Evolutionary conservation across 1,284 basidiomycete species (phyloP).

Genomic region (Malassezia japonica): DNA sequence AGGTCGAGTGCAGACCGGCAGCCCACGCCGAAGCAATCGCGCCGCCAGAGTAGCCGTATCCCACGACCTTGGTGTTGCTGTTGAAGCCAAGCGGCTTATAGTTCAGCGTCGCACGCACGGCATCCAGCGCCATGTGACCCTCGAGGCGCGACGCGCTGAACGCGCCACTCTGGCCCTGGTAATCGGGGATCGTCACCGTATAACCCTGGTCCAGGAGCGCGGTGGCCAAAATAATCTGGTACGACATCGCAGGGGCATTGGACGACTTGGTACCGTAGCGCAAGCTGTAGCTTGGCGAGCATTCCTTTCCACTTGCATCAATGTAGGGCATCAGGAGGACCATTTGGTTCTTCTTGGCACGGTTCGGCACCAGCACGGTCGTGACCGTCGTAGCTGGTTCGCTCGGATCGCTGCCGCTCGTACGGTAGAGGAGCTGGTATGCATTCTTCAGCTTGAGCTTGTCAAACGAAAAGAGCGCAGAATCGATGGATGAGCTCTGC

Average conservation of each 20-base stretch:
- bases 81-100: slow-evolving; percentile 10
- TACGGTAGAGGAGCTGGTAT: slow-evolving; percentile 30
- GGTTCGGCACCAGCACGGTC: slow-evolving; percentile 25
- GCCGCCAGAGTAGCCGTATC: slow-evolving; percentile 30
- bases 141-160: slow-evolving; percentile 29
- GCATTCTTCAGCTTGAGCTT: slow-evolving; percentile 12
- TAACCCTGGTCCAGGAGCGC: slow-evolving; percentile 19
- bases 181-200: slow-evolving; percentile 32
- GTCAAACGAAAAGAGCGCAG: slow-evolving; percentile 1
- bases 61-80: slow-evolving; percentile 16
- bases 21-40: slow-evolving; percentile 27
- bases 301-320: slow-evolving; percentile 24
- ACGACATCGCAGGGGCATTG: neutral
- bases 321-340: slow-evolving; percentile 21
- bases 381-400: slow-evolving; percentile 18
- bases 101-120: slow-evolving; percentile 18
- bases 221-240: neutral
- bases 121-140: slow-evolving; percentile 26
- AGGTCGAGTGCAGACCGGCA: slow-evolving; percentile 13
- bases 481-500: slow-evolving; percentile 16
- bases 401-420: neutral
- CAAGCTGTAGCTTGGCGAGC: slow-evolving; percentile 25
- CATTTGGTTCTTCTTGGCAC: slow-evolving; percentile 21
- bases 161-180: slow-evolving; percentile 22
- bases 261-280: slow-evolving; percentile 9